Evolutionary conservation across 2,329 filamentous ascomycete species (phyloP), one percentile per base, ranked within the genome.

Genomic region (Acrodontium crateriforme): DNA sequence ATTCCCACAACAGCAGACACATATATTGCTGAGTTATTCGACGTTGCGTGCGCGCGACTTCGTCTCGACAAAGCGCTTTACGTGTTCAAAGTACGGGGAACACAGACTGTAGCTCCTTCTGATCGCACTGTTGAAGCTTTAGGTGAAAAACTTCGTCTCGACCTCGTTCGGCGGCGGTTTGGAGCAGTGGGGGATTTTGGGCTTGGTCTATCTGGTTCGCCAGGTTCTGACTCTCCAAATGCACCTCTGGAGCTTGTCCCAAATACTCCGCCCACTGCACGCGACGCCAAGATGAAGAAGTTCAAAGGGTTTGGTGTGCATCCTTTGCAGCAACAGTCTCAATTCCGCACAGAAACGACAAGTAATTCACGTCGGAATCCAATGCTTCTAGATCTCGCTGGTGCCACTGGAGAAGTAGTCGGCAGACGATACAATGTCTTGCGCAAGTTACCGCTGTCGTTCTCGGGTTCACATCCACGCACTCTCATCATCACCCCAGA

Each of bases 401-500:
- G 33, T 13, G 29, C 35, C 9, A 32, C 27, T 11, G 23, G 30
- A 12, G 32, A 31, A 16, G 27, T 29, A 18, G 38, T 44, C 12
- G 50, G 50, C 16, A 77, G 80, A 46, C 78, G 76, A 42, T 89
- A 83, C 54, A 74, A 71, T 9, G 81, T 91, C 10, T 79, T 78
- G 60, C 73, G 81, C 38, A 82, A 84, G 54, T 79, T 85, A 53
- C 75, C 78, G 6, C 82, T 89, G 68, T 74, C 78, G 14, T 78
- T 89, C 43, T 74, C 80, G 22, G 74, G 72, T 3, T 69, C 78
- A 45, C 79, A 80, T 35, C 78, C 84, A 42, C 71, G 79, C 32
- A 70, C 82, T 7, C 60, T 89, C 22, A 74, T 78, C 25, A 81
- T 91, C 39, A 81, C 87, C 43, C 79, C 79, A 34, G 82, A 91